Base-by-base conservation (phyloP, 116 monocot species). In the Zostera marina region DNA sequence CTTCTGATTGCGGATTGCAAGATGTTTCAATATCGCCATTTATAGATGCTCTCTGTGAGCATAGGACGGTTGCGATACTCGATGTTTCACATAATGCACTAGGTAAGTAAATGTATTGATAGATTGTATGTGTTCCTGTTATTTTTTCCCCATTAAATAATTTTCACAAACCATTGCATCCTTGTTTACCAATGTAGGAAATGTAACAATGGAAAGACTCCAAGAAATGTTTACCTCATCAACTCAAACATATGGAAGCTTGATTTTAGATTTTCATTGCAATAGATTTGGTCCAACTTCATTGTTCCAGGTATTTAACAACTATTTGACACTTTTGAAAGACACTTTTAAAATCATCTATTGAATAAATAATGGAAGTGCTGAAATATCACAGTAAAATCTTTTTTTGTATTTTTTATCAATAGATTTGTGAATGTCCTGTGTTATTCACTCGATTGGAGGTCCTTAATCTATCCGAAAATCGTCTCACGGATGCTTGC, bases 261-360 rank as follows among this genome's bases (percentile, higher is more conserved):
- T 96, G 75, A 81, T 78, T 9, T 60, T 96, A 40, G 96, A 96
- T 71, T 70, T 96, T 48, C 96, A 96, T 56, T 78, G 80, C 60
- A 96, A 96, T 72, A 75, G 72, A 21, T 85, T 96, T 59, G 90
- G 96, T 57, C 96, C 96, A 58, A 89, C 85, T 56, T 77, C 96
- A 47, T 76, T 96, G 60, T 96, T 96, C 61, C 96, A 96, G 89
- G 96, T 96, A 69, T 60, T 41, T 15, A 13, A 20, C 32, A 58
- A 15, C 48, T 53, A 4, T 43, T 19, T 54, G 41, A 43, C 3
- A 32, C 5, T 32, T 32, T 32, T 5, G 4, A 32, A 32, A 3
- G 32, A 32, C 32, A 32, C 0, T 32, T 32, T 32, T 0, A 2
- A 32, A 32, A 32, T 32, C 32, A 32, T 32, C 32, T 32, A 32